A percentile compares a stretch with the other conserved stretches of the same genome.
These are phyloP conservation scores for Pezicula carpinea DNA, from an alignment of 2,329 filamentous ascomycete genomes.

Conservation along the genomic window DNA sequence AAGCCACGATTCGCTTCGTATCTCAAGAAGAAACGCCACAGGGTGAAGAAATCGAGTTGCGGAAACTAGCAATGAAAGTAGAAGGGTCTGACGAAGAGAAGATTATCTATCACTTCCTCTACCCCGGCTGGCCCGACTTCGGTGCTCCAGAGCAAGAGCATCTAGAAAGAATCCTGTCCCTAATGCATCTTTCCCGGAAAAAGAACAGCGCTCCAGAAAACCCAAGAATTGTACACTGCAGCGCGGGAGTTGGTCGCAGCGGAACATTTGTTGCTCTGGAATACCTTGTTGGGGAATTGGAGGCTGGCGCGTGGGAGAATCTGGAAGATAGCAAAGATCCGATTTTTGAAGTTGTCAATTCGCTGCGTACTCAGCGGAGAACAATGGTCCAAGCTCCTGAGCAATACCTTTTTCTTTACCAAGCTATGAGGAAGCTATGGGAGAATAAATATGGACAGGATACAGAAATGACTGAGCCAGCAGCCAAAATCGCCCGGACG, in stretches of 20 bases:
- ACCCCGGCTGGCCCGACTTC: constrained; percentile 87
- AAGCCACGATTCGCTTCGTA: constrained; percentile 61
- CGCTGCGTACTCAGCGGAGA: constrained; percentile 78
- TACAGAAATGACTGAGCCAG: neutral
- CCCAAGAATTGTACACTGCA: constrained; percentile 81
- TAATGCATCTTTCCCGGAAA: constrained; percentile 63
- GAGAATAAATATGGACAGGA: constrained; percentile 50
- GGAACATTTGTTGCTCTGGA: constrained; percentile 97
- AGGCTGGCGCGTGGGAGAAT: constrained; percentile 53
- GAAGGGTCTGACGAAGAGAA: constrained; percentile 46
- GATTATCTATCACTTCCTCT: constrained; percentile 78
- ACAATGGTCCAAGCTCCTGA: constrained; percentile 91
- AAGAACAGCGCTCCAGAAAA: constrained; percentile 53
- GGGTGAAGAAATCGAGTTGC: constrained; percentile 63
- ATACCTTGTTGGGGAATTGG: constrained; percentile 78
- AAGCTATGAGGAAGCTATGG: constrained; percentile 74
- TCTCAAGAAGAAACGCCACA: constrained; percentile 46
- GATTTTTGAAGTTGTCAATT: constrained; percentile 74
- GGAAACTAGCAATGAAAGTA: constrained; percentile 60
- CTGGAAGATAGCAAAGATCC: constrained; percentile 48
- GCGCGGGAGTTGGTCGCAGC: constrained; percentile 87
- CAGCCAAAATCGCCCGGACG: neutral
- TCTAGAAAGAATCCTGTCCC: constrained; percentile 60
- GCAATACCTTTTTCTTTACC: constrained; percentile 86
- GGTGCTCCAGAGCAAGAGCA: constrained; percentile 70